Evolutionary conservation across 2,329 filamentous ascomycete genomes (phyloP), one percentile per base, ranked within the genome.

Genomic region (Aspergillus felis): DNA sequence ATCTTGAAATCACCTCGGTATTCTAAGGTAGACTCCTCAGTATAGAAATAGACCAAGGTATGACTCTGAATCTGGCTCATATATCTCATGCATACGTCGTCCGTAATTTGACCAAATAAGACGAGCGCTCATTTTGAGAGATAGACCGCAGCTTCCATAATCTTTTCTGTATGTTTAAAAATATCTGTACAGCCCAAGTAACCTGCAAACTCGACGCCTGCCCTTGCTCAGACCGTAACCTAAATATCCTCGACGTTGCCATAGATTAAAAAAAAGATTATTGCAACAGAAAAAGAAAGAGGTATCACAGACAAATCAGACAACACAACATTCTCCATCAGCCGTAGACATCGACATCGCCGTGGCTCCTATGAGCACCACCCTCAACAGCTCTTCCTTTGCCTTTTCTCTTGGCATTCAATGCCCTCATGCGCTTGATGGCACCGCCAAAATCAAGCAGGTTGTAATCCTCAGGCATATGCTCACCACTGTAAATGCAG

Each of bases 401-500:
- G 35, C 62, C 62, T 35, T 56, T 66, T 3, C 2, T 56, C 55
- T 29, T 46, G 54, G 46, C 53, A 54, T 8, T 59, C 28, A 78
- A 56, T 17, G 67, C 64, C 50, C 65, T 71, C 64, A 75, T 76
- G 38, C 58, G 69, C 17, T 62, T 61, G 41, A 76, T 66, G 32
- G 75, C 75, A 38, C 58, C 58, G 8, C 66, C 61, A 57, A 79
- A 76, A 63, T 78, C 69, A 27, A 77, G 55, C 58, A 68, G 64
- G 12, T 59, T 59, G 47, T 76, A 73, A 54, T 76, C 71, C 6
- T 68, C 59, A 9, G 78, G 77, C 74, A 81, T 77, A 58, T 79
- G 74, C 60, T 96, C 91, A 50, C 94, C 94, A 71, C 89, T 94
- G 59, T 92, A 91, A 71, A 99, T 97, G 72, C 92, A 95, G 65